Percentiles rank a stretch among this genome's conserved stretches.
Conservation (phyloP, 208 protist genomes). For the Sergeia podlipaevii region DNA sequence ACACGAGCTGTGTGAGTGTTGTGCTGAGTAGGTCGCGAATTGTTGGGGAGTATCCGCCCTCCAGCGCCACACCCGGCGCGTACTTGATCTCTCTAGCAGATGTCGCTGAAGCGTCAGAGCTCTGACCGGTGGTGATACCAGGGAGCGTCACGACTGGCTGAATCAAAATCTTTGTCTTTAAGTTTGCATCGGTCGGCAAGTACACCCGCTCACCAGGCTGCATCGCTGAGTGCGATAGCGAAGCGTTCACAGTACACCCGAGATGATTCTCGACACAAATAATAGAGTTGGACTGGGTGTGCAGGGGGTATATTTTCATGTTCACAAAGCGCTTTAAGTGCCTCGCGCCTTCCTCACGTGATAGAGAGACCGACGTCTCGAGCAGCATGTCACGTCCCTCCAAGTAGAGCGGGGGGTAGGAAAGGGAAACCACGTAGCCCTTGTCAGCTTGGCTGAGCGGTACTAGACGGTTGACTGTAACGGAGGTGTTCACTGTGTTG, state of each 20-base stretch:
- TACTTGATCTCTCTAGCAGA: too few species aligned
- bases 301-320: conserved; percentile 65
- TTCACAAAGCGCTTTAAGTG: conserved; percentile 46
- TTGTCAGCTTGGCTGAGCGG: conserved; percentile 12
- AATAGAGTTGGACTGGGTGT: conserved; percentile 46
- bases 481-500: conserved; percentile 15
- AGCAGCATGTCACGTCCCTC: conserved; percentile 50
- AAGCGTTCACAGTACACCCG: conserved; percentile 24
- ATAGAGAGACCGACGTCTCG: conserved; percentile 41
- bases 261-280: conserved; percentile 80
- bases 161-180: conserved; percentile 42
- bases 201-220: conserved; percentile 50
- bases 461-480: conserved; percentile 22
- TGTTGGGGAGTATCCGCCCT: too few species aligned
- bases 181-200: conserved; percentile 29
- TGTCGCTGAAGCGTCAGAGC: too few species aligned
- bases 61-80: too few species aligned
- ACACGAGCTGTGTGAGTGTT: not conserved
- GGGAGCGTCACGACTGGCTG: too few species aligned
- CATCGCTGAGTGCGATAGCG: conserved; percentile 13
- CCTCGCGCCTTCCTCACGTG: conserved; percentile 22
- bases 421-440: conserved; percentile 42
- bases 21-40: too few species aligned
- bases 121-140: too few species aligned
- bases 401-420: conserved; percentile 54